Percentiles rank a stretch among this genome's conserved stretches.
Conservation (phyloP, 371 early-diverging fungal genomes). For the Mucor racemosus region DNA sequence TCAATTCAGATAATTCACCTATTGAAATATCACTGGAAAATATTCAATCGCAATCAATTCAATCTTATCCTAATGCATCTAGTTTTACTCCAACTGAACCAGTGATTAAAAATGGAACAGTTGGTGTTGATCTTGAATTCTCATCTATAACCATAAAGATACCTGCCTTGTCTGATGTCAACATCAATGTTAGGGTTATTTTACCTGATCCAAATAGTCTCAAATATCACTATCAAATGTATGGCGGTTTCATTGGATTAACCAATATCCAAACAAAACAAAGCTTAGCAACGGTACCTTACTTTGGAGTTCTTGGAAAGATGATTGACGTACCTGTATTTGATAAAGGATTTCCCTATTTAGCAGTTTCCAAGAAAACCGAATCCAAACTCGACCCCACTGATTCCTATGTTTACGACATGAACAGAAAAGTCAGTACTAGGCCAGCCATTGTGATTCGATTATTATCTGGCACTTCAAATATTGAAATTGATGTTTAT, state of each 20-base stretch:
- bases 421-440: constrained; percentile 12
- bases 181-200: constrained; percentile 41
- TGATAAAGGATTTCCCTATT: constrained; percentile 40
- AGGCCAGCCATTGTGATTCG: constrained; percentile 33
- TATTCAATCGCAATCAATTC: constrained; percentile 45
- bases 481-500: constrained; percentile 18
- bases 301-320: constrained; percentile 58
- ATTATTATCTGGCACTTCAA: constrained; percentile 22
- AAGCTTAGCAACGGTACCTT: constrained; percentile 53
- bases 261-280: constrained; percentile 12
- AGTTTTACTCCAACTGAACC: constrained; percentile 27
- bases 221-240: constrained; percentile 40
- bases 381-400: not conserved
- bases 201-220: constrained; percentile 31
- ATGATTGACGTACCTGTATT: constrained; percentile 47
- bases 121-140: constrained; percentile 42
- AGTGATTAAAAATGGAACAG: constrained; percentile 21
- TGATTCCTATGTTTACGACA: not conserved
- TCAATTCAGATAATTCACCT: constrained; percentile 41
- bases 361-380: constrained; percentile 15
- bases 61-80: constrained; percentile 33
- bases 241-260: constrained; percentile 46
- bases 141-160: constrained; percentile 33
- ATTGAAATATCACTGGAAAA: constrained; percentile 33
- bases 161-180: constrained; percentile 36